Percentiles rank a stretch among this genome's conserved stretches.
Conservation (phyloP, 2,329 filamentous ascomycete species). For the Xylariaceae sp. region DNA sequence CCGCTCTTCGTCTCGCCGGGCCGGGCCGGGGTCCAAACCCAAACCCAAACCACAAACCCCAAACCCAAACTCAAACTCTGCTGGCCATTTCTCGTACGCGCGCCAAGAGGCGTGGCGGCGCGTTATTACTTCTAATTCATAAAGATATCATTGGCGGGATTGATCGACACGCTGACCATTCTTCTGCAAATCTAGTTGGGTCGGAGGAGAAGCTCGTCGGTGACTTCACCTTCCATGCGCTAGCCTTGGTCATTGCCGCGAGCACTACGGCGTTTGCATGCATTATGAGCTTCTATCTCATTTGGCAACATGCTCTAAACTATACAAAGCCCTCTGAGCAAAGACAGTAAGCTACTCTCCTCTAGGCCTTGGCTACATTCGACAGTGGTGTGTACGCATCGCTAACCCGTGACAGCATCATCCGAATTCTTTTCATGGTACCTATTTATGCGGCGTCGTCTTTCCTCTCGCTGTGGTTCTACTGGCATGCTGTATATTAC, state of each 20-base stretch:
- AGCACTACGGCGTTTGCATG: conserved; percentile 46
- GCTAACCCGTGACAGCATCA: conserved; percentile 52
- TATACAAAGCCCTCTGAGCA: conserved; percentile 58
- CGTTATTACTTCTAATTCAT: neutral
- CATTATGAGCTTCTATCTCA: conserved; percentile 49
- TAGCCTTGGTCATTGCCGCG: conserved; percentile 48
- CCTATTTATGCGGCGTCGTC: conserved; percentile 73
- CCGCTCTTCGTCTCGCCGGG: neutral
- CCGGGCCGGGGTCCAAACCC: no score
- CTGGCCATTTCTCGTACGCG: conserved; percentile 16
- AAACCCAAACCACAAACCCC: neutral
- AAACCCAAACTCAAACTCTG: conserved; percentile 15
- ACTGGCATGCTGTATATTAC: conserved; percentile 74
- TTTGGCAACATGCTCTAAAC: conserved; percentile 53
- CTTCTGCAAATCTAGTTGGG: conserved; percentile 34
- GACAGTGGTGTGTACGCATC: neutral
- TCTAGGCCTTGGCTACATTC: conserved; percentile 1
- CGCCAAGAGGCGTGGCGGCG: conserved; percentile 19
- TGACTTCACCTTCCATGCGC: conserved; percentile 48
- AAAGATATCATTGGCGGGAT: neutral
- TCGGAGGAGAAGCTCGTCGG: conserved; percentile 45
- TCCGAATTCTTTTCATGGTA: conserved; percentile 84
- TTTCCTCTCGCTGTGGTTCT: conserved; percentile 67
- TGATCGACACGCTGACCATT: conserved; percentile 25
- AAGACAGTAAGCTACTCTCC: conserved; percentile 38